Evolutionary conservation across 371 early-diverging fungal genomes (phyloP).

Genomic region (Mortierella sp.): DNA sequence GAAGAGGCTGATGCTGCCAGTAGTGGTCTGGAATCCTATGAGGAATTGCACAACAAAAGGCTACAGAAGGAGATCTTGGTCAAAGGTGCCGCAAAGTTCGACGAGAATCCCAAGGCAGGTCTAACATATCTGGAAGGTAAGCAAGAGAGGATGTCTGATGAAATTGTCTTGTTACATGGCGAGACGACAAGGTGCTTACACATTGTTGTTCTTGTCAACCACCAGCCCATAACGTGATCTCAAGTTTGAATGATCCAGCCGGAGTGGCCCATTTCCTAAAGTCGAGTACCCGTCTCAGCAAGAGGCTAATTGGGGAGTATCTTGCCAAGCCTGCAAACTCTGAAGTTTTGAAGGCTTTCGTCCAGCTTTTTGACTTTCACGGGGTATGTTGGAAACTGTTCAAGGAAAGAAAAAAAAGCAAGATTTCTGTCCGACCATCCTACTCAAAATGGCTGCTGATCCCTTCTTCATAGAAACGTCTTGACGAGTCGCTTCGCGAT

Average conservation of each 20-base stretch:
- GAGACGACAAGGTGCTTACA: too few relatives aligned
- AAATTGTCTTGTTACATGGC: not conserved
- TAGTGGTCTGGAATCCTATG: constrained; percentile 34
- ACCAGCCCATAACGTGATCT: constrained; percentile 62
- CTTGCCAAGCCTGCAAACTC: constrained; percentile 85
- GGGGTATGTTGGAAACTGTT: constrained; percentile 57
- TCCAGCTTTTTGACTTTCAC: constrained; percentile 86
- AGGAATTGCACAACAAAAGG: constrained; percentile 44
- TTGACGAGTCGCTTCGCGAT: constrained; percentile 89
- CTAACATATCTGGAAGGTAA: constrained; percentile 73
- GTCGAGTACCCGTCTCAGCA: constrained; percentile 80
- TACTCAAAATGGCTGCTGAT: too few relatives aligned
- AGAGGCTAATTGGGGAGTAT: constrained; percentile 88
- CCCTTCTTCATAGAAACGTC: constrained; percentile 62
- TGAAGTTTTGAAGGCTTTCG: constrained; percentile 80
- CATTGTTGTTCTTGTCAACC: not conserved
- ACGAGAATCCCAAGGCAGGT: constrained; percentile 87
- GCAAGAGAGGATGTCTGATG: not conserved
- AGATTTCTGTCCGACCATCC: too few relatives aligned
- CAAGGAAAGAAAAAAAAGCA: not conserved
- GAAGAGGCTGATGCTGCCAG: constrained; percentile 33
- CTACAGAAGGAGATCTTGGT: constrained; percentile 77
- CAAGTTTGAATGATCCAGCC: constrained; percentile 61
- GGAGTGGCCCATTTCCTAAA: constrained; percentile 80
- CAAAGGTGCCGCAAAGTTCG: constrained; percentile 85